Evolutionary conservation across 495 filamentous ascomycete genomes (phyloP), one percentile per base, ranked within the genome.

Genomic region (Neurospora hispaniola): DNA sequence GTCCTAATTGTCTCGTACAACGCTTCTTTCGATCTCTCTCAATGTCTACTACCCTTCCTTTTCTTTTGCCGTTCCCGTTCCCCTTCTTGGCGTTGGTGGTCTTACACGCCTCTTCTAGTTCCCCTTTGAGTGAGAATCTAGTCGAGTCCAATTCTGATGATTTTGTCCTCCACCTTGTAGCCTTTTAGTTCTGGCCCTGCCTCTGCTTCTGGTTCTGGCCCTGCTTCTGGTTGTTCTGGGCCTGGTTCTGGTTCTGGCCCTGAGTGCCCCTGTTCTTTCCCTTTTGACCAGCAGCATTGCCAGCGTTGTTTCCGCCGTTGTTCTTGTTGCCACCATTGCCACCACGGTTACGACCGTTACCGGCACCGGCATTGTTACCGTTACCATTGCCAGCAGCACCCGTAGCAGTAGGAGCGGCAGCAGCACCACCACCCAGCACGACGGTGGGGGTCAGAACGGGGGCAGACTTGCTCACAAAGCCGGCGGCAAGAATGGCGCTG

Each of bases 401-500:
- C 2, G 54, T 66, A 9, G 54, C 14, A 0, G 16, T 14, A 9
- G 54, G 27, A 3, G 16, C 14, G 3, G 54, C 54, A 5, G 20
- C 48, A 14, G 27, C 54, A 38, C 9, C 9, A 66, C 54, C 54
- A 18, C 54, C 54, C 5, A 66, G 54, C 14, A 66, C 54, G 2
- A 66, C 54, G 31, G 12, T 66, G 5, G 54, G 54, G 27, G 54
- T 66, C 23, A 9, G 54, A 27, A 31, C 27, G 31, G 54, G 54
- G 12, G 54, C 54, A 7, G 54, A 3, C 54, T 66, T 66, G 54
- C 54, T 66, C 27, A 66, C 54, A 7, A 66, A 66, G 1, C 54
- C 54, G 3, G 54, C 54, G 6, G 16, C 74, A 1, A 78, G 70
- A 14, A 79, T 73, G 12, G 78, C 74, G 11, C 70, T 48, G 7